These are phyloP conservation scores for Mycena alexandri DNA, from an alignment of 768 basidiomycete genomes.

Conservation along the genomic window DNA sequence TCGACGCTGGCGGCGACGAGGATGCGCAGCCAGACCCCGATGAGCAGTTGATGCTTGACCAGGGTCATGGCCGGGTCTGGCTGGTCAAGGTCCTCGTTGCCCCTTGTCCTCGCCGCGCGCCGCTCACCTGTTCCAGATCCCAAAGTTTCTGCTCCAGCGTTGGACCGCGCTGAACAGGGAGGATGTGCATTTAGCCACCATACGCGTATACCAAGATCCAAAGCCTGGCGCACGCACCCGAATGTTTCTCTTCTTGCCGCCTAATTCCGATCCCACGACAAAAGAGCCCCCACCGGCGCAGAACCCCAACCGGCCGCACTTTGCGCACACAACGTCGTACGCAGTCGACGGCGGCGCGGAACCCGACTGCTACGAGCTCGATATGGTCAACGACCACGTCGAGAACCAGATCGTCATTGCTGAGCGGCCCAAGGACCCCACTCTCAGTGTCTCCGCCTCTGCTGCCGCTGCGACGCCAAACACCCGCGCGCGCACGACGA, in stretches of 20 bases:
- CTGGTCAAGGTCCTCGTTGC: constrained; percentile 77
- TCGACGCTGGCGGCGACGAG: constrained; percentile 64
- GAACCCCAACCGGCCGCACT: constrained; percentile 53
- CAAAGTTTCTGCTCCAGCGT: constrained; percentile 86
- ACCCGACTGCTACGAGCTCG: constrained; percentile 85
- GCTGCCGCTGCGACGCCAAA: constrained; percentile 60
- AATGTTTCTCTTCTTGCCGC: constrained; percentile 77
- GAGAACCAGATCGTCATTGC: constrained; percentile 91
- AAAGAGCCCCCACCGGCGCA: constrained; percentile 26
- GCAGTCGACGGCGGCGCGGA: constrained; percentile 50
- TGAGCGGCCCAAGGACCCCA: constrained; percentile 78
- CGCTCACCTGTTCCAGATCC: constrained; percentile 66
- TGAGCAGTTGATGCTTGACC: constrained; percentile 83
- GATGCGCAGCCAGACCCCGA: constrained; percentile 83
- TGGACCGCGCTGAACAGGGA: constrained; percentile 85
- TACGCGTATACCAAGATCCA: constrained; percentile 76
- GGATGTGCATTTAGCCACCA: constrained; percentile 84
- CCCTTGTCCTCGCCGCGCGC: not conserved
- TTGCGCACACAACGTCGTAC: constrained; percentile 50
- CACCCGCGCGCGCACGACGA: constrained; percentile 79
- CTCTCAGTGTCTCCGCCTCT: constrained; percentile 50
- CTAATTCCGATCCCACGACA: constrained; percentile 60
- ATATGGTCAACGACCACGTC: constrained; percentile 87
- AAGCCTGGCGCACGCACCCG: constrained; percentile 58
- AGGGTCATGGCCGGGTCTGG: constrained; percentile 84